A percentile compares a stretch with the other conserved stretches of the same genome.
Evolutionary conservation across 257 asterid species (phyloP).

Genomic region (Asclepias syriaca): DNA sequence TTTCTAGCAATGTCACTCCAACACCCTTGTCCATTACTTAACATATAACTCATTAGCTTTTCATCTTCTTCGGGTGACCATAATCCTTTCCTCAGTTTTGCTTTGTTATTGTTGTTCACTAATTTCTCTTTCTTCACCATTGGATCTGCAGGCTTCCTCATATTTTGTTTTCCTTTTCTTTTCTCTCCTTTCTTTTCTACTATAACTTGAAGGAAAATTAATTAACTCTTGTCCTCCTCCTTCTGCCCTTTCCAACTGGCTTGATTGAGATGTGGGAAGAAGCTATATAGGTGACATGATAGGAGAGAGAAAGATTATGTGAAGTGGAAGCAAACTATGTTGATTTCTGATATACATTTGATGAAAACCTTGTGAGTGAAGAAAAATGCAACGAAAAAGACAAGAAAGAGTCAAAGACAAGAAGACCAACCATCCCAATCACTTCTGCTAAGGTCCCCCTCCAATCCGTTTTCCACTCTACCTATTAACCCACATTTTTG

Average conservation of each 20-base stretch:
- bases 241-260: slow-evolving; percentile 28
- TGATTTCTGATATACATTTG: slow-evolving; percentile 49
- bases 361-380: slow-evolving; percentile 97
- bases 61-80: slow-evolving; percentile 95
- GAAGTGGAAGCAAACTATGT: slow-evolving; percentile 93
- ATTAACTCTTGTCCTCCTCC: background rate
- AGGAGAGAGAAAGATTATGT: slow-evolving; percentile 62
- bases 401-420: slow-evolving; percentile 76
- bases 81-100: slow-evolving; percentile 62
- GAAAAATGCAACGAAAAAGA: slow-evolving; percentile 50
- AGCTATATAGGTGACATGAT: slow-evolving; percentile 42
- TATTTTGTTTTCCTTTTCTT: slow-evolving; percentile 2
- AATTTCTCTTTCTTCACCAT: slow-evolving; percentile 18
- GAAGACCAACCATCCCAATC: slow-evolving; percentile 63
- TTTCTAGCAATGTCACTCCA: slow-evolving; percentile 90
- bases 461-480: slow-evolving; percentile 97
- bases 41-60: slow-evolving; percentile 69
- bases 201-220: too few relatives aligned
- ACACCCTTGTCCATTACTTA: slow-evolving; percentile 73
- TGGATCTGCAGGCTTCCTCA: slow-evolving; percentile 47
- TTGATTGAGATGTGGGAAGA: slow-evolving; percentile 37
- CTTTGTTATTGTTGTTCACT: slow-evolving; percentile 12
- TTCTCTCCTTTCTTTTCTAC: too few relatives aligned
- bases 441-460: slow-evolving; percentile 54
- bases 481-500: slow-evolving; percentile 24